These are phyloP conservation scores for Citrus sp. DNA, from an alignment of 345 rosid genomes.

Conservation along the genomic window DNA sequence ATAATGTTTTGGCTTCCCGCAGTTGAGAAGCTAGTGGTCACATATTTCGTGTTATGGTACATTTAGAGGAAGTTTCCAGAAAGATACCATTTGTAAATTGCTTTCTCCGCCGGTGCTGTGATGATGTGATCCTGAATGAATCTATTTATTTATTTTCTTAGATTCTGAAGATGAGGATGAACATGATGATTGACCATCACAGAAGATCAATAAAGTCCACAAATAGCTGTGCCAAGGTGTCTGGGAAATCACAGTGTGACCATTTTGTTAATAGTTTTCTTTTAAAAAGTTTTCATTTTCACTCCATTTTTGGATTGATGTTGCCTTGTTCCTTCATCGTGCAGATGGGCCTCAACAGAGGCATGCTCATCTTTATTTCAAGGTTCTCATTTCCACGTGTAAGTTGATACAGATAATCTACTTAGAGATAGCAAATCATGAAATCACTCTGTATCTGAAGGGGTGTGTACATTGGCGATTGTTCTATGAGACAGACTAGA, in stretches of 20 bases:
- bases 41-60: neutral
- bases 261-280: neutral
- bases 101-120: neutral
- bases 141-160: conserved; percentile 17
- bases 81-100: neutral
- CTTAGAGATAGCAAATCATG: neutral
- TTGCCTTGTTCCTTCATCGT: neutral
- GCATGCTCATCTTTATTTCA: neutral
- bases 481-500: neutral
- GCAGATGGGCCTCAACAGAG: neutral
- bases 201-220: neutral
- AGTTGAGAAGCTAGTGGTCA: neutral
- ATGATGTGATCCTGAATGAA: neutral
- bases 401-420: neutral
- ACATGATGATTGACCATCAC: conserved; percentile 31
- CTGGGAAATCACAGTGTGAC: neutral
- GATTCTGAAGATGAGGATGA: conserved; percentile 46
- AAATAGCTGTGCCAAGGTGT: neutral
- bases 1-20: neutral
- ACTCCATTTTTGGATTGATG: neutral
- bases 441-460: neutral
- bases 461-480: neutral
- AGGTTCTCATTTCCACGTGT: neutral
- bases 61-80: neutral
- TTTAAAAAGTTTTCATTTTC: neutral